Base-by-base conservation (phyloP, 805 yeast genomes). In the Teunomyces funiuensis region DNA sequence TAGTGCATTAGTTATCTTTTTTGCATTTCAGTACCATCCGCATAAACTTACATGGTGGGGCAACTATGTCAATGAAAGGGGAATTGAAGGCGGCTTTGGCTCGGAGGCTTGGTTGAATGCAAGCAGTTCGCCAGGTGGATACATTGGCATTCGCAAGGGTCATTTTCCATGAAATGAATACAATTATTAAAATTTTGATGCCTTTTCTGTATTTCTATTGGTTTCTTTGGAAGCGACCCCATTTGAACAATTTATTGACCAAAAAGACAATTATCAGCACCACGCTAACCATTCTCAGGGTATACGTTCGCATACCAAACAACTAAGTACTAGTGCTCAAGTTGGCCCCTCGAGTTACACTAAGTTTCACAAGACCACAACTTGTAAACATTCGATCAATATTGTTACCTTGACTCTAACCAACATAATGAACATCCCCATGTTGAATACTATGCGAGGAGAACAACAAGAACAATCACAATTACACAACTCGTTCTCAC, bases 131-230 rank as follows among this genome's bases (percentile, higher is more conserved):
- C 60, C 61, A 2, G 66, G 54, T 34, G 68, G 65, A 5, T 61
- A 61, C 41, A 50, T 62, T 39, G 66, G 68, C 2, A 45, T 61
- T 8, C 41, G 69, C 33, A 48, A 60, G 34, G 61, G 58, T 6
- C 46, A 55, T 5, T 63, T 47, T 43, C 67, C 67, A 11, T 63
- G 49, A 44, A n/a, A n/a, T n/a, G 16, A 28, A 31, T 31, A 25
- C 34, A 31, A 10, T 31, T 31, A 17, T 16, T 11, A 23, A 31
- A 31, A n/a, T 6, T 31, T n/a, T 20, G 14, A n/a, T 31, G 34
- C 34, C 11, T 5, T 31, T 19, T 17, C 17, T 6, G 19, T 31
- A 7, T 23, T 25, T 18, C 7, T 20, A 6, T 13, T 31, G 20
- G 34, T 31, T n/a, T 31, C 9, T 8, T 23, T 11, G n/a, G 25